These are phyloP conservation scores for Penicillium sp. DNA, from an alignment of 2,329 filamentous ascomycete species.

Conservation along the genomic window DNA sequence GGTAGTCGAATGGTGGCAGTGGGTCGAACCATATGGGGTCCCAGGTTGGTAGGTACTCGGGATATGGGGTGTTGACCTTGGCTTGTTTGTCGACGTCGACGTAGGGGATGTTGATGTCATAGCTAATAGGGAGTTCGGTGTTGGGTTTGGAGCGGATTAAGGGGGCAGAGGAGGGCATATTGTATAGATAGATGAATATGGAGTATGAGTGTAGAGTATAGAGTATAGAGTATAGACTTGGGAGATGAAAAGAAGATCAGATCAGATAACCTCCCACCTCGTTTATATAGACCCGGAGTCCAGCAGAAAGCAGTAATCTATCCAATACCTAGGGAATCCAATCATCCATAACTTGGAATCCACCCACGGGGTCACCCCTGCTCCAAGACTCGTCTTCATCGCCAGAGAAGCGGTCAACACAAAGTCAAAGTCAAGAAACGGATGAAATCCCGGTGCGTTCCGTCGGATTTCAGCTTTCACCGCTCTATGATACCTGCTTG, in stretches of 20 bases:
- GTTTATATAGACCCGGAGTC: not conserved
- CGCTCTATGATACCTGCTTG: not conserved
- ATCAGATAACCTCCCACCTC: not conserved
- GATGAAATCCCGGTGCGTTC: conserved; percentile 1
- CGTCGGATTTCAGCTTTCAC: not conserved
- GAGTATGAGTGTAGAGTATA: not conserved
- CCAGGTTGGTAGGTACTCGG: conserved; percentile 46
- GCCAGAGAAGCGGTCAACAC: conserved; percentile 6
- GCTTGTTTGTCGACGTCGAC: conserved; percentile 37
- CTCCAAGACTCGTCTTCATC: conserved; percentile 12
- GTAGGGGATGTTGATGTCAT: conserved; percentile 50
- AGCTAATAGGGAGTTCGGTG: conserved; percentile 36
- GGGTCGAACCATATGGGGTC: conserved; percentile 46
- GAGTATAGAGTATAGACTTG: not conserved
- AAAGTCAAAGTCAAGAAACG: not conserved
- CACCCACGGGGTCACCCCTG: not conserved
- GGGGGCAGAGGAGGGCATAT: conserved; percentile 34
- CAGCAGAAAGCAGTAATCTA: too few species aligned
- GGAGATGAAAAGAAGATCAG: not conserved
- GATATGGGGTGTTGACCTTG: conserved; percentile 39
- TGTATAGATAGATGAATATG: too few species aligned
- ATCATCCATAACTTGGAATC: not conserved
- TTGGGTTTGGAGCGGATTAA: conserved; percentile 27
- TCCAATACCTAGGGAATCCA: too few species aligned
- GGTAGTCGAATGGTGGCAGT: conserved; percentile 42